Conservation (phyloP, 257 asterid species). For the Solanum pinnatisectum region DNA sequence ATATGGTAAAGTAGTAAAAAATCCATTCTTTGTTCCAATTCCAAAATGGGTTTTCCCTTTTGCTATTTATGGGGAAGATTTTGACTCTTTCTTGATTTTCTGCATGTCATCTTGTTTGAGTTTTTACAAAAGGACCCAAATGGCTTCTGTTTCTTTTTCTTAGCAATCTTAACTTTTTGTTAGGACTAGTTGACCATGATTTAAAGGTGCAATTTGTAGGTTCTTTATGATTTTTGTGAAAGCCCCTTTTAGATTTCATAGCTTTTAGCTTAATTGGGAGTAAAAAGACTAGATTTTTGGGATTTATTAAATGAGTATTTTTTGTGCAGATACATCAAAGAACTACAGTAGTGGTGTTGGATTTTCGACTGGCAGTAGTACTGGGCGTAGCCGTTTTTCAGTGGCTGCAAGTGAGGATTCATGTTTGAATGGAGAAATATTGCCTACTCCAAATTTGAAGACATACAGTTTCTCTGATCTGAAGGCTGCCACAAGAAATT, state of each 20-base stretch:
- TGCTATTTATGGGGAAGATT: not conserved
- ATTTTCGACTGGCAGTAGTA: constrained; percentile 22
- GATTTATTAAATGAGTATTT: not conserved
- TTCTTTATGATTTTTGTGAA: not conserved
- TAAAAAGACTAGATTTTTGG: not conserved
- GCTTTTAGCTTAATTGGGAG: not conserved
- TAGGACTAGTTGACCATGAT: not conserved
- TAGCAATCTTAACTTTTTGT: not conserved
- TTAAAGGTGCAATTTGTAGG: not conserved
- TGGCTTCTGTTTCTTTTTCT: not conserved
- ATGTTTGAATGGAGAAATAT: constrained; percentile 19
- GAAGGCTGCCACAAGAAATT: constrained; percentile 32
- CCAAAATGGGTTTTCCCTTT: not conserved
- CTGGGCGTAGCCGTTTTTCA: constrained; percentile 34
- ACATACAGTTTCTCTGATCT: constrained; percentile 23
- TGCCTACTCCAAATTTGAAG: constrained; percentile 22
- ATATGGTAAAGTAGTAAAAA: not conserved
- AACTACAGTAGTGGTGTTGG: constrained; percentile 24
- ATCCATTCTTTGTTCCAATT: not conserved
- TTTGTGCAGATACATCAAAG: constrained; percentile 41
- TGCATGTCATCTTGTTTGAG: not conserved
- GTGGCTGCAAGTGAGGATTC: constrained; percentile 23
- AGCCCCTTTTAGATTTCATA: not conserved
- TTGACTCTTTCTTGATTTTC: not conserved
- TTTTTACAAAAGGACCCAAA: not conserved